These are phyloP conservation scores for Penicillium sp. DNA, from an alignment of 2,329 filamentous ascomycete species.

Conservation along the genomic window DNA sequence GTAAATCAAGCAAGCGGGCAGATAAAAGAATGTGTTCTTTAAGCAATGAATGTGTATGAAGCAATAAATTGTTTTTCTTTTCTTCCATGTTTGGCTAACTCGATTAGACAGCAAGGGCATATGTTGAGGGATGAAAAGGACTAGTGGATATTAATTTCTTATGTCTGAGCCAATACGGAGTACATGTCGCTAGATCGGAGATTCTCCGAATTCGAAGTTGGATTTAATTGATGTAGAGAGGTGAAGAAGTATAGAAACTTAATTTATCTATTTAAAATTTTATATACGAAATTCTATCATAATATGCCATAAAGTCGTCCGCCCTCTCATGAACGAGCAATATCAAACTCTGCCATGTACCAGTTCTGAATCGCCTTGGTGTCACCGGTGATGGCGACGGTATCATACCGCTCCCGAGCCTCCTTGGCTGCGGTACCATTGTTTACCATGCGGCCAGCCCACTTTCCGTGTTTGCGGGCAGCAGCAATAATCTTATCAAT, in stretches of 20 bases:
- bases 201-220: neutral
- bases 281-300: slow-evolving; percentile 5
- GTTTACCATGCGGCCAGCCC: slow-evolving; percentile 57
- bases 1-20: no score
- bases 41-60: neutral
- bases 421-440: slow-evolving; percentile 47
- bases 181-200: neutral
- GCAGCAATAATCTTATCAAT: slow-evolving; percentile 60
- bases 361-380: slow-evolving; percentile 53
- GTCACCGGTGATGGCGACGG: slow-evolving; percentile 49
- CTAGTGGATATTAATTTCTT: neutral
- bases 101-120: neutral
- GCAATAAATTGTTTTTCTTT: no score
- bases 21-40: no score
- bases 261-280: neutral
- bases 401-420: slow-evolving; percentile 43
- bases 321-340: slow-evolving; percentile 37
- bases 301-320: neutral
- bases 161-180: no score
- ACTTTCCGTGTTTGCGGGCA: slow-evolving; percentile 63
- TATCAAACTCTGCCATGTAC: slow-evolving; percentile 46
- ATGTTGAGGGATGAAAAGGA: neutral
- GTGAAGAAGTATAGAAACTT: no score
- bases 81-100: neutral
- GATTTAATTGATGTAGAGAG: neutral